Evolutionary conservation across 192 early-diverging fungal genomes (phyloP).

Genomic region (Coemansia erecta): DNA sequence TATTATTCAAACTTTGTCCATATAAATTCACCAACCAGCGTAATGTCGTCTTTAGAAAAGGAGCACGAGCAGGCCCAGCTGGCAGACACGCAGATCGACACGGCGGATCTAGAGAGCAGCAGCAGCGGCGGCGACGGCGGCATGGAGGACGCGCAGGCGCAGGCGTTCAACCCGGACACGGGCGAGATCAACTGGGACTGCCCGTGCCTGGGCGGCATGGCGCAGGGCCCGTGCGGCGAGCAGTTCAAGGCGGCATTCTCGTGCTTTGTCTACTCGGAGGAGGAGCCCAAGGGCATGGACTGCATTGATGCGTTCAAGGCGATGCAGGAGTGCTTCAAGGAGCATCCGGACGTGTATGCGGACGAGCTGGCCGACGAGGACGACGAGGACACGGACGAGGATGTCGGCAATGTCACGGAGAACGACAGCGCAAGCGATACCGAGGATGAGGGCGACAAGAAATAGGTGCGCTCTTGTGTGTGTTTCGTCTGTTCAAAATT

Average conservation of each 20-base stretch:
- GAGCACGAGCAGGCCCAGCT: conserved; percentile 2
- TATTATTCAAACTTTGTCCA: neutral
- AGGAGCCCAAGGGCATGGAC: conserved; percentile 96
- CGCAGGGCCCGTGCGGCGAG: conserved; percentile 94
- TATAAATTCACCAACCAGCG: neutral
- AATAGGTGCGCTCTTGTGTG: too few relatives aligned
- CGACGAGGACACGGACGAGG: conserved; percentile 63
- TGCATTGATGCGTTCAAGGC: conserved; percentile 89
- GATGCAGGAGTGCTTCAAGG: conserved; percentile 92
- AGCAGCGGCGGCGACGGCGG: neutral
- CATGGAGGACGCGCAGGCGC: conserved; percentile 41
- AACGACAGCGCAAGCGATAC: conserved; percentile 4
- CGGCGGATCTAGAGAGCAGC: conserved; percentile 23
- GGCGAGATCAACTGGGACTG: conserved; percentile 97
- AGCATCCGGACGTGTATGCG: conserved; percentile 91
- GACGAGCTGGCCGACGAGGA: conserved; percentile 69
- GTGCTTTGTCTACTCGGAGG: conserved; percentile 92
- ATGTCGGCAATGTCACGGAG: too few relatives aligned
- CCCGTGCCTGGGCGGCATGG: conserved; percentile 94
- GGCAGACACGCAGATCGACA: conserved; percentile 19
- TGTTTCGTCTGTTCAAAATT: too few relatives aligned
- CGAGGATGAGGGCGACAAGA: conserved; percentile 12
- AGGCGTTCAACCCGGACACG: conserved; percentile 72
- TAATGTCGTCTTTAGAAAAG: conserved; percentile 6
- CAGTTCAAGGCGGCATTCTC: conserved; percentile 95